Conservation (phyloP, 2,329 filamentous ascomycete species). For the Cordyceps tenuipes region DNA sequence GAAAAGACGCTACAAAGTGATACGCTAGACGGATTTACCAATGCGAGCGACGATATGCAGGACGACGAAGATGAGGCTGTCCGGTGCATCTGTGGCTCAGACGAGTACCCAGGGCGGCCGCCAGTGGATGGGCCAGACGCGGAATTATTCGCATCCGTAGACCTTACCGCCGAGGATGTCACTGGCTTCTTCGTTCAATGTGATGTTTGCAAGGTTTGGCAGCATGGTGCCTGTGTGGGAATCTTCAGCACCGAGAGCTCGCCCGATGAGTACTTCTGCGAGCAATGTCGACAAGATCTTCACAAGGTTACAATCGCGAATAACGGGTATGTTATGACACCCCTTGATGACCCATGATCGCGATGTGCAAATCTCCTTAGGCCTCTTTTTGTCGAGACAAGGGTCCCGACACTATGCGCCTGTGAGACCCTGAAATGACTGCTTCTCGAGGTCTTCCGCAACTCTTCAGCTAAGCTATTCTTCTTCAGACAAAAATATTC, state of each 20-base stretch:
- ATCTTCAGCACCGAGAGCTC: conserved; percentile 91
- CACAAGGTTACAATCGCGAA: conserved; percentile 73
- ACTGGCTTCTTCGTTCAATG: conserved; percentile 97
- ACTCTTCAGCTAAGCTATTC: conserved; percentile 13
- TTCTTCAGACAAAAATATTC: conserved; percentile 53
- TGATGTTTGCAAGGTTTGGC: conserved; percentile 97
- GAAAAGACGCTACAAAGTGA: conserved; percentile 37
- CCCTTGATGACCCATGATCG: neutral
- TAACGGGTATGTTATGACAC: conserved; percentile 64
- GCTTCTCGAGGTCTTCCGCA: neutral
- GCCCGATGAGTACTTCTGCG: conserved; percentile 96
- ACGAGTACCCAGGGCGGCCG: conserved; percentile 85
- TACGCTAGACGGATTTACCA: conserved; percentile 39
- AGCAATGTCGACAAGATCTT: conserved; percentile 84
- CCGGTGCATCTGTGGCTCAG: conserved; percentile 86
- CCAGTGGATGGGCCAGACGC: conserved; percentile 52
- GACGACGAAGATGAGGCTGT: conserved; percentile 85
- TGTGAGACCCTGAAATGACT: neutral
- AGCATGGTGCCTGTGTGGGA: conserved; percentile 94
- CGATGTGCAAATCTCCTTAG: neutral
- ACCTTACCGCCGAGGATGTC: conserved; percentile 66
- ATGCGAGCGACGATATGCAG: conserved; percentile 63
- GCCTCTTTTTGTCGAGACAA: neutral
- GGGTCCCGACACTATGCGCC: neutral
- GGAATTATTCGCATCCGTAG: conserved; percentile 49